phyloP scores from a whole-genome alignment of 2,329 filamentous ascomycete species.

The Xylaria sp. region DNA sequence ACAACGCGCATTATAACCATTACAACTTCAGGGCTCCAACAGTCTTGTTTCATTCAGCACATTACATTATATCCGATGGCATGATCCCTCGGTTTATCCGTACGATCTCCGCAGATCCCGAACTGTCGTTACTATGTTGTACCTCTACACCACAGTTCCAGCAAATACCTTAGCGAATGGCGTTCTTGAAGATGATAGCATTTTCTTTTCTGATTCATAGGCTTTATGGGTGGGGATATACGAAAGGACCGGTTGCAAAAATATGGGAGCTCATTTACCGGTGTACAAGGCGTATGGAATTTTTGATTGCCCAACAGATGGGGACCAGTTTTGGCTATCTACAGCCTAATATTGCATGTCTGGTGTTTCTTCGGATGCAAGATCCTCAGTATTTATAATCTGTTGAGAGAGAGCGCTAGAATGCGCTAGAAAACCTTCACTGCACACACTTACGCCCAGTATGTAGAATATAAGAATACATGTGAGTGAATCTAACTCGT shows the following conservation, averaged over 20 bases:
- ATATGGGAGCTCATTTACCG: constrained; percentile 8
- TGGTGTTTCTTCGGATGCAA: constrained; percentile 1
- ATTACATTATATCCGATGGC: constrained; percentile 3
- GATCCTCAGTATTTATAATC: neutral
- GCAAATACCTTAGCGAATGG: constrained; percentile 20
- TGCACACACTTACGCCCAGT: neutral
- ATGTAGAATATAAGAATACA: neutral
- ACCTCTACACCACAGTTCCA: constrained; percentile 17
- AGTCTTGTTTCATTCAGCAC: neutral
- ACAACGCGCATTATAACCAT: neutral
- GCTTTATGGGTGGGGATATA: constrained; percentile 15
- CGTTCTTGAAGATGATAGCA: constrained; percentile 21
- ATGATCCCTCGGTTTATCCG: neutral
- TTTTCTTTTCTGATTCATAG: constrained; percentile 6
- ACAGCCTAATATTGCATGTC: constrained; percentile 9
- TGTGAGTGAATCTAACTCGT: neutral
- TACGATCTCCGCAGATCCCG: neutral
- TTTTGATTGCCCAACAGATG: constrained; percentile 8
- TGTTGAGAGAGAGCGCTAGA: neutral
- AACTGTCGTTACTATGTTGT: constrained; percentile 17
- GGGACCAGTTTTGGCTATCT: constrained; percentile 10
- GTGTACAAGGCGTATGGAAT: constrained; percentile 29
- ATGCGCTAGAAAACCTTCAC: neutral
- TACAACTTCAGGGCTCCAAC: constrained; percentile 8
- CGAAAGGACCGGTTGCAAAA: constrained; percentile 27